Evolutionary conservation across 2,329 filamentous ascomycete species (phyloP).

Genomic region (Bipolaris gigantea): DNA sequence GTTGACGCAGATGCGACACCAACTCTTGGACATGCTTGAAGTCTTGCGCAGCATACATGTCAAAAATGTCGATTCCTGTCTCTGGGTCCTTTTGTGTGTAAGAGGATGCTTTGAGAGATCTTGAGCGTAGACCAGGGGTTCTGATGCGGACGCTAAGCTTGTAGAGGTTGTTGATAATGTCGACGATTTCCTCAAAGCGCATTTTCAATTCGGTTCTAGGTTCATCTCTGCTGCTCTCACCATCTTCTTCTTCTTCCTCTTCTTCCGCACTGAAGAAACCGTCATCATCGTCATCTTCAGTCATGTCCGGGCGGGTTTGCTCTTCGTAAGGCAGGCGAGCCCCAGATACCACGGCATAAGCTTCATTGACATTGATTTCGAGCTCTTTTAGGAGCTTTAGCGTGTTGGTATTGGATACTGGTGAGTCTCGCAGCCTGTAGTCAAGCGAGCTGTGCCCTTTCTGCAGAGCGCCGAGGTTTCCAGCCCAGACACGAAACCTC

Average conservation of each 20-base stretch:
- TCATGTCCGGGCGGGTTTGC: constrained; percentile 20
- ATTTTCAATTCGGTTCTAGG: constrained; percentile 38
- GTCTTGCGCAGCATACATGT: constrained; percentile 38
- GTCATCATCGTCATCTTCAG: constrained; percentile 28
- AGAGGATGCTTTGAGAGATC: constrained; percentile 41
- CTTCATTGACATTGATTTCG: constrained; percentile 33
- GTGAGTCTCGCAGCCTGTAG: constrained; percentile 43
- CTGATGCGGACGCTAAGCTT: constrained; percentile 44
- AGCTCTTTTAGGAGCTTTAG: constrained; percentile 42
- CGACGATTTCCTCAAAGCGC: constrained; percentile 42
- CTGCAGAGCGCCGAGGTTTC: constrained; percentile 42
- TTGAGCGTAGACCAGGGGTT: constrained; percentile 37
- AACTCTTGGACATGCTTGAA: constrained; percentile 35
- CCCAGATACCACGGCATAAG: constrained; percentile 32
- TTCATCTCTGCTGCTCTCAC: constrained; percentile 17
- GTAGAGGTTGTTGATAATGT: constrained; percentile 45
- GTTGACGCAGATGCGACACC: constrained; percentile 26
- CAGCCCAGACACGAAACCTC: constrained; percentile 42
- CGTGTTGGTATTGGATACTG: constrained; percentile 37
- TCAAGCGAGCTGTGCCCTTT: constrained; percentile 44
- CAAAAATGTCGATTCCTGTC: constrained; percentile 40
- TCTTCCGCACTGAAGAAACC: constrained; percentile 35
- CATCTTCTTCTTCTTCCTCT: constrained; percentile 34
- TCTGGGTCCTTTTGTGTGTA: constrained; percentile 42
- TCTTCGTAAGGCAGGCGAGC: constrained; percentile 40